Evolutionary conservation across 331 rosid species (phyloP), one percentile per base, ranked within the genome.

Genomic region (Cucumis variabilis): DNA sequence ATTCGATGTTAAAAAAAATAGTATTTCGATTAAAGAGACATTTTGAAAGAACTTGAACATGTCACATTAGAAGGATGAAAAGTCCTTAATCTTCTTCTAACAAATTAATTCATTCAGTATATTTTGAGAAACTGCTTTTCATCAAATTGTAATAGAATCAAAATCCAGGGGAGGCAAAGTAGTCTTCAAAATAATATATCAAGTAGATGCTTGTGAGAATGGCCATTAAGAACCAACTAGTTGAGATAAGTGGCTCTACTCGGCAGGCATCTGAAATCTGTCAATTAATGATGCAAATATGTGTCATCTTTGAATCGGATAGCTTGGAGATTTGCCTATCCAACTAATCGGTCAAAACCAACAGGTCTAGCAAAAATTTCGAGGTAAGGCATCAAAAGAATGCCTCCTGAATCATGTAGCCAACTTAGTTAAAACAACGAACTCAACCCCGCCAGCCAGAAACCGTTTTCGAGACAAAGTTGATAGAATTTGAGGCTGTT

Each of bases 391-490:
- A 55, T 60, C 85, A 20, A 58, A 58, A 13, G 85, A 58, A 28
- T 51, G 44, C 84, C 17, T 16, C 2, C 46, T 16, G 55, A 85
- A 82, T 73, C 37, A 11, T 28, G 21, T 15, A 17, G 0, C 55
- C 37, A 41, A 19, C 84, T 74, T 19, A 7, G 24, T 62, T 62
- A 6, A 13, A 63, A 76, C 75, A 28, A 8, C 74, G 4, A 58
- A 24, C 92, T 95, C 98, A 93, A 37, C 90, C 88, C 88, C 99
- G 91, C 98, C 99, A 97, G 84, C 91, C 88, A 63, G 99, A 93
- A 90, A 97, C 98, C 28, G 98, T 92, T 90, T 93, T 97, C 24
- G 99, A 90, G 76, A 94, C 98, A 84, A 95, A 92, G 78, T 92
- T 92, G 90, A 95, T 93, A 68, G 98, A 67, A 87, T 92, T 97